Base-by-base conservation (phyloP, 768 basidiomycete species). In the Galerina sulciceps region DNA sequence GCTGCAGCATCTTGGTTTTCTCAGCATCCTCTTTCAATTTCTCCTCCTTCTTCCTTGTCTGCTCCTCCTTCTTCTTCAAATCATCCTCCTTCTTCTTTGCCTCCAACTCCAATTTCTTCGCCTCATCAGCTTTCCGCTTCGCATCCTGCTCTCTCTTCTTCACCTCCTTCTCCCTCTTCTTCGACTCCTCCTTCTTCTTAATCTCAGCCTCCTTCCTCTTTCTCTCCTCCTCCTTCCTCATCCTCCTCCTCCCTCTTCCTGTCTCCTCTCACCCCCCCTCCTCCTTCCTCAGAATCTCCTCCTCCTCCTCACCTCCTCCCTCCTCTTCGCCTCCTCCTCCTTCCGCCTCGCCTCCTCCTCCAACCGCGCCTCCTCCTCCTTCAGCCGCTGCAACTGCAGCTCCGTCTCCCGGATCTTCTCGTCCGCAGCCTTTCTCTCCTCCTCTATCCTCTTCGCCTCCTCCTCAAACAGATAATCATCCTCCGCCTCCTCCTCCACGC, bases 1-100 rank as follows among this genome's bases (percentile, higher is more conserved):
- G 67, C 52, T 78, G 75, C 50, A 67, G 71, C 44, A 60, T 57
- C 54, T 57, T 73, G 0, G 65, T 69, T 47, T 76, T 71, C 26
- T 69, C 66, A 53, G 66, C 63, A 50, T 45, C 49, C 23, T 51
- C 49, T 20, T 59, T 51, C 53, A 51, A 47, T 53, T 65, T 55
- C 42, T 60, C 57, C 38, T 69, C 61, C 57, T 63, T 57, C 55
- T 63, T 63, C 54, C 60, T 56, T 23, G 62, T 48, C 34, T 70
- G 62, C 31, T 65, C 59, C 65, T 71, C 55, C 63, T 61, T 54
- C 41, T 53, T 47, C 43, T 71, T 70, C 40, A 66, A 68, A 50
- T 70, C 63, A 31, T 57, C 44, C 38, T 41, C 49, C 63, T 61
- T 54, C 41, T 54, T 47, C 43, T 71, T 70, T 37, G 61, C 65